Base-by-base conservation (phyloP, 1,139 yeast species). In the Scheffersomyces insectosa region DNA sequence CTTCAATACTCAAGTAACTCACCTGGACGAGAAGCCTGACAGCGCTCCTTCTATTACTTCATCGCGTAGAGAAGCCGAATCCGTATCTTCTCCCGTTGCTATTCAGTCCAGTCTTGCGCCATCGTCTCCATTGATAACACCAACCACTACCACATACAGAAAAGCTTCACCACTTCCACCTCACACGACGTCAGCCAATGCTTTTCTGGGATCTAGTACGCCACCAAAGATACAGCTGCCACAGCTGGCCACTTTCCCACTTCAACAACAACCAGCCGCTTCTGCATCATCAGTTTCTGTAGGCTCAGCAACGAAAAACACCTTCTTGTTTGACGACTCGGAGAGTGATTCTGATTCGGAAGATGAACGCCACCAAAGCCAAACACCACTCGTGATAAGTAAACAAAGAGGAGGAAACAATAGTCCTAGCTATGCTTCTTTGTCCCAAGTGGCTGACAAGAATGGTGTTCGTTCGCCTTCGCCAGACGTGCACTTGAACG, bases 401-500 rank as follows among this genome's bases (percentile, higher is more conserved):
- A 53, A 25, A 41, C 25, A 20, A 20, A 20, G 25, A 20, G 58
- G 39, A 50, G 58, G 39, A 50, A 56, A 33, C 44, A 49, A 39
- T 25, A 59, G 62, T 16, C 51, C 60, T 27, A 68, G 72, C 43
- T 72, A 70, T 50, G 65, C 68, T 37, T 68, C 81, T 9, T 60
- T 78, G 33, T 75, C 80, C 39, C 79, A 76, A 49, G 80, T 79
- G 16, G 83, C 83, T 2, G 82, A 75, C 10, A 64, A 59, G 41
- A 71, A 61, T 48, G 75, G 76, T 5, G 68, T 70, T 37, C 54
- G 56, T 20, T 61, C 65, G 56, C 74, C 72, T 11, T 58, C 69
- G 15, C 62, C 65, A 5, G 66, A 58, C 13, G 39, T 39, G 13
- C 46, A 46, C 23, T 49, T 48, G n/a, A 38, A 42, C 20, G 33